These are phyloP conservation scores for Firmiana major DNA, from an alignment of 345 rosid species.

Conservation along the genomic window DNA sequence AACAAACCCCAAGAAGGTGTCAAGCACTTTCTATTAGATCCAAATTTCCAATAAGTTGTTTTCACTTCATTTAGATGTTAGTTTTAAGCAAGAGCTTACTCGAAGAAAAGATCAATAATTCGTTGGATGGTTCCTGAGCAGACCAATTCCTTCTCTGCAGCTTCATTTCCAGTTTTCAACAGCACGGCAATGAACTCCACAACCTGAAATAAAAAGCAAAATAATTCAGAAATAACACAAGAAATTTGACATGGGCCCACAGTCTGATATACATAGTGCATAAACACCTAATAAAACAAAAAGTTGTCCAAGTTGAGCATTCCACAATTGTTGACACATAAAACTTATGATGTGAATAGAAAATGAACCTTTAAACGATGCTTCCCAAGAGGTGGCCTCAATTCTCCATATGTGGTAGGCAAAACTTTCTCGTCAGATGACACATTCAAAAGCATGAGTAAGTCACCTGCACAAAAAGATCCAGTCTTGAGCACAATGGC, in stretches of 20 bases:
- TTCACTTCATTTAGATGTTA: conserved; percentile 16
- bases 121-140: conserved; percentile 74
- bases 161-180: conserved; percentile 72
- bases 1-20: conserved; percentile 9
- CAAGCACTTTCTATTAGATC: conserved; percentile 3
- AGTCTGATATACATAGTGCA: neutral
- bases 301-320: neutral
- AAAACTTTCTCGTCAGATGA: conserved; percentile 73
- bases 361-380: conserved; percentile 84
- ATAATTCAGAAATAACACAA: neutral
- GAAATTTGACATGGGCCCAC: neutral
- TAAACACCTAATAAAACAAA: neutral
- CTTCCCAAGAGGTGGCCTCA: conserved; percentile 98
- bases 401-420: conserved; percentile 91
- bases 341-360: neutral
- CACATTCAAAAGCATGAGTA: conserved; percentile 69
- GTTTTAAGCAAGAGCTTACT: conserved; percentile 45
- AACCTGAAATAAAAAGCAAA: conserved; percentile 48
- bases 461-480: conserved; percentile 48
- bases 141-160: conserved; percentile 75
- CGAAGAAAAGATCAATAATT: conserved; percentile 76
- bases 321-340: neutral
- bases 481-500: conserved; percentile 15
- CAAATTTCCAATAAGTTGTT: neutral
- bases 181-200: conserved; percentile 96